phyloP scores from a whole-genome alignment of 768 basidiomycete genomes.

The Mrakia gelida region DNA sequence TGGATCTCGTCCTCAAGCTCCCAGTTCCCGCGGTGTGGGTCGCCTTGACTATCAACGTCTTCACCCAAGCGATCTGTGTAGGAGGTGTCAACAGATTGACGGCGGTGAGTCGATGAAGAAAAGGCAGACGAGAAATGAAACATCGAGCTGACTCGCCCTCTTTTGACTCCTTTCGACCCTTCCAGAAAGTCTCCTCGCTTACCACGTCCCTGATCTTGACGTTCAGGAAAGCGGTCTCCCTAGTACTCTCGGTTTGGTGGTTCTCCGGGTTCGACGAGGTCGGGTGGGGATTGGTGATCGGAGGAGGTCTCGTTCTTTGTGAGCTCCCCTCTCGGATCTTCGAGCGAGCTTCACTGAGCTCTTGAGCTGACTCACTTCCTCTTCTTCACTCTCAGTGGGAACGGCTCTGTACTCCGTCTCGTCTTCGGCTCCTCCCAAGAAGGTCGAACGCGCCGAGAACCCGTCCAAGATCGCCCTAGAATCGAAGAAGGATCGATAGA shows the following conservation, averaged over 20 bases:
- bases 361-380: not conserved
- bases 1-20: slow-evolving; percentile 23
- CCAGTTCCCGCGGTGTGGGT: slow-evolving; percentile 51
- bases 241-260: slow-evolving; percentile 80
- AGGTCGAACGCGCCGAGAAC: not conserved
- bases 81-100: slow-evolving; percentile 75
- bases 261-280: slow-evolving; percentile 61
- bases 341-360: not conserved
- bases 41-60: slow-evolving; percentile 60
- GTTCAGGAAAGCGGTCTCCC: slow-evolving; percentile 70
- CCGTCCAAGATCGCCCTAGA: not conserved
- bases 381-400: not conserved
- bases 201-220: slow-evolving; percentile 78
- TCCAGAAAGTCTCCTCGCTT: slow-evolving; percentile 56
- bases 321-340: slow-evolving; percentile 21
- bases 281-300: slow-evolving; percentile 60
- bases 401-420: slow-evolving; percentile 10
- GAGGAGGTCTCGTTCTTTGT: slow-evolving; percentile 68
- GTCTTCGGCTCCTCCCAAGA: not conserved
- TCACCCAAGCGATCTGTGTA: slow-evolving; percentile 74
- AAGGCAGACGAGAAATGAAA: not conserved
- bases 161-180: not conserved
- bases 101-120: slow-evolving; percentile 54
- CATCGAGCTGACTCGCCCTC: not conserved
- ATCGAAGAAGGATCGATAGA: slow-evolving; percentile 7